phyloP scores from a whole-genome alignment of 192 early-diverging fungal species.

The Chytriomyces confervae region DNA sequence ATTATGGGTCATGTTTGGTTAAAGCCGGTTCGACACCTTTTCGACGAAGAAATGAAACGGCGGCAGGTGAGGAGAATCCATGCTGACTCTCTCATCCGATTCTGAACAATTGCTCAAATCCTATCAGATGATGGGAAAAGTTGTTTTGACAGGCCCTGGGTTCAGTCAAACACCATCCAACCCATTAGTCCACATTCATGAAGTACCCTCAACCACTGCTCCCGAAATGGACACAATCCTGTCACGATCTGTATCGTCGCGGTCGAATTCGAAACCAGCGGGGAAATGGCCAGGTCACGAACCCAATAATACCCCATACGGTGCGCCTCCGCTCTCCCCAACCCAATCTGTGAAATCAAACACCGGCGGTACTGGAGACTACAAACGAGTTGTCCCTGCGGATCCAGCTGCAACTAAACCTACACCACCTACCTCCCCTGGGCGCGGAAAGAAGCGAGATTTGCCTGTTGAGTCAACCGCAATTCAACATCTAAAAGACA shows the following conservation, averaged over 20 bases:
- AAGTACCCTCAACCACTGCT: neutral
- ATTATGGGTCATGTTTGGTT: slow-evolving; percentile 56
- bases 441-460: neutral
- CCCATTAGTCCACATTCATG: neutral
- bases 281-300: neutral
- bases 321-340: neutral
- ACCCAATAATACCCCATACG: no score
- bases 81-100: neutral
- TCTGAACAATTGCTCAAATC: neutral
- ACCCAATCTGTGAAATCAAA: neutral
- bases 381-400: slow-evolving; percentile 2
- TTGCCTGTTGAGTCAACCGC: neutral
- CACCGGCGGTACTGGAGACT: neutral
- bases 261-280: slow-evolving; percentile 1
- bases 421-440: neutral
- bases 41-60: slow-evolving; percentile 32
- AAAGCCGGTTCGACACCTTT: slow-evolving; percentile 39
- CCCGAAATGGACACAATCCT: neutral
- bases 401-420: neutral
- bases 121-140: neutral
- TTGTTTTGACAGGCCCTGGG: neutral
- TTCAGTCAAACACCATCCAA: neutral
- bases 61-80: neutral
- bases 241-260: neutral
- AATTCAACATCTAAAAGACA: no score